Percentiles rank a stretch among this genome's conserved stretches.
Evolutionary conservation across 78 protist genomes (phyloP).

Genomic region (Speleostelium caveatum): DNA sequence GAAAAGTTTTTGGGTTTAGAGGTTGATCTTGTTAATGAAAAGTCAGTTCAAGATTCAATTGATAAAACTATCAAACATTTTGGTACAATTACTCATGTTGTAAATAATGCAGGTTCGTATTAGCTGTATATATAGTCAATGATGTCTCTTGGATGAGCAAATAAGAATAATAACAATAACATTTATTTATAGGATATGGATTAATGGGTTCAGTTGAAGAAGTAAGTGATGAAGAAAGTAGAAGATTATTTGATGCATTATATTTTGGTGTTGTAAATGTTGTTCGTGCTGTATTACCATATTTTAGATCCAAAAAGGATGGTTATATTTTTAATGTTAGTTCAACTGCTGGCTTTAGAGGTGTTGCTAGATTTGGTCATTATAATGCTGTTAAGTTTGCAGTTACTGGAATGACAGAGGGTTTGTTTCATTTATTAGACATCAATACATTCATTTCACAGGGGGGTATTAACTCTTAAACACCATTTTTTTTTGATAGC

Average conservation of each 20-base stretch:
- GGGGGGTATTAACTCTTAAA: not conserved
- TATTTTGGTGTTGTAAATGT: constrained; percentile 35
- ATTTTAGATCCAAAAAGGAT: not conserved
- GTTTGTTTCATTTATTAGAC: not conserved
- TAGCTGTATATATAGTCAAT: too few species aligned
- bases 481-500: not conserved
- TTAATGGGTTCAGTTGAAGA: constrained; percentile 18
- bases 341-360: constrained; percentile 13
- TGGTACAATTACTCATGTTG: constrained; percentile 20
- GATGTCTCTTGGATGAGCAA: too few species aligned
- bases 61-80: constrained; percentile 13
- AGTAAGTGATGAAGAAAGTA: not conserved
- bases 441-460: not conserved
- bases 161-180: too few species aligned
- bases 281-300: constrained; percentile 2
- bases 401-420: constrained; percentile 15
- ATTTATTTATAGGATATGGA: too few species aligned
- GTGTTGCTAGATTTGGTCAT: not conserved
- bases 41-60: constrained; percentile 5
- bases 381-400: constrained; percentile 34
- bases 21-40: not conserved
- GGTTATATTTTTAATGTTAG: constrained; percentile 33
- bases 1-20: constrained; percentile 6
- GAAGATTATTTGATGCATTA: constrained; percentile 1
- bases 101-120: constrained; percentile 29